These are phyloP conservation scores for Mycena belliarum DNA, from an alignment of 768 basidiomycete genomes.

Conservation along the genomic window DNA sequence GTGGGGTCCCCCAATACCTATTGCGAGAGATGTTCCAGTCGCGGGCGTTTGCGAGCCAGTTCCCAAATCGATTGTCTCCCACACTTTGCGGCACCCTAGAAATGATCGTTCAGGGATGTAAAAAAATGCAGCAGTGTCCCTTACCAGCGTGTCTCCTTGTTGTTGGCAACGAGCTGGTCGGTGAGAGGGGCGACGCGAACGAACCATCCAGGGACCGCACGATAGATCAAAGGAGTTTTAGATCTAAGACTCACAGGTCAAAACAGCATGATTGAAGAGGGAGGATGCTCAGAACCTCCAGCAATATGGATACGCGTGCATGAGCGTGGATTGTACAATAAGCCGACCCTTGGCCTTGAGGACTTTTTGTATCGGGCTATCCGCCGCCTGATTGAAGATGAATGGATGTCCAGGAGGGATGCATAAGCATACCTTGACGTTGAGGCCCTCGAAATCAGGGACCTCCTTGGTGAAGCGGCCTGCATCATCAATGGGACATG, in stretches of 20 bases:
- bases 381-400: conserved; percentile 66
- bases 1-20: conserved; percentile 98
- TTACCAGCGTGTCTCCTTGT: conserved; percentile 87
- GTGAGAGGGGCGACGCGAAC: conserved; percentile 84
- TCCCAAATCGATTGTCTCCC: conserved; percentile 91
- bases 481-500: conserved; percentile 91
- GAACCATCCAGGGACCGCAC: conserved; percentile 96
- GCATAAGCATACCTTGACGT: conserved; percentile 74
- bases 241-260: conserved; percentile 53
- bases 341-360: conserved; percentile 87
- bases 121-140: conserved; percentile 16
- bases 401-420: conserved; percentile 3
- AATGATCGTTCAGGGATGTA: not conserved
- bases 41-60: conserved; percentile 97
- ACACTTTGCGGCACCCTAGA: conserved; percentile 87
- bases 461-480: conserved; percentile 89
- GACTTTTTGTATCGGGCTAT: conserved; percentile 90
- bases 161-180: conserved; percentile 87
- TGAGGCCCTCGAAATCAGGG: conserved; percentile 81
- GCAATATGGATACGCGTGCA: conserved; percentile 95
- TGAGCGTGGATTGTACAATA: conserved; percentile 82
- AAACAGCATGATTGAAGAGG: not conserved
- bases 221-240: conserved; percentile 92
- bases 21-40: conserved; percentile 99
- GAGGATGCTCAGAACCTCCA: conserved; percentile 66